Conservation (phyloP, 305 asterid species). For the Andrographis paniculata region DNA sequence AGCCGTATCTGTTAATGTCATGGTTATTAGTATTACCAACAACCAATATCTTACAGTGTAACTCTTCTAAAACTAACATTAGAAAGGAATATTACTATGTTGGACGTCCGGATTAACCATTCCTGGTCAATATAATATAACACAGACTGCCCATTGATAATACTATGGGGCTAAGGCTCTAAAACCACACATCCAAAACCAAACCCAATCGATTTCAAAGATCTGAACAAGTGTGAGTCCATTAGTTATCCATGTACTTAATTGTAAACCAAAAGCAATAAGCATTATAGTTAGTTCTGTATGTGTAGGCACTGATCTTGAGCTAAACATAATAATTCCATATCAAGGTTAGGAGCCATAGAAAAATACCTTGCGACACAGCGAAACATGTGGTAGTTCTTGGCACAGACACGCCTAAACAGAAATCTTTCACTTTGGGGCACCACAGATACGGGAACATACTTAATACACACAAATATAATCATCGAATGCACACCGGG, state of each 20-base stretch:
- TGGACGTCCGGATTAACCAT: too few relatives aligned
- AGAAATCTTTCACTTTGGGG: conserved; percentile 91
- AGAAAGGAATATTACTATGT: neutral
- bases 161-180: neutral
- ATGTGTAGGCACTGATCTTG: too few relatives aligned
- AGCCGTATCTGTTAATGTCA: conserved; percentile 70
- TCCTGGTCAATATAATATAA: neutral
- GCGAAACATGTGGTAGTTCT: conserved; percentile 91
- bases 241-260: neutral
- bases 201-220: neutral
- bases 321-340: neutral
- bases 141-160: neutral
- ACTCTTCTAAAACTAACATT: too few relatives aligned
- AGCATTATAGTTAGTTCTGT: too few relatives aligned
- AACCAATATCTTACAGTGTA: too few relatives aligned
- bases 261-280: too few relatives aligned
- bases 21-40: conserved; percentile 16
- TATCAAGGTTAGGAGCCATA: neutral
- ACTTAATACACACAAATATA: conserved; percentile 90
- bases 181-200: neutral
- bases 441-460: conserved; percentile 92
- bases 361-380: conserved; percentile 85
- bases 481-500: conserved; percentile 99
- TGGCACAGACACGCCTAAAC: conserved; percentile 91
- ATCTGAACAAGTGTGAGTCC: neutral